A percentile compares a stretch with the other conserved stretches of the same genome.
Conservation (phyloP, 2,329 filamentous ascomycete genomes). For the Tolypocladium album region DNA sequence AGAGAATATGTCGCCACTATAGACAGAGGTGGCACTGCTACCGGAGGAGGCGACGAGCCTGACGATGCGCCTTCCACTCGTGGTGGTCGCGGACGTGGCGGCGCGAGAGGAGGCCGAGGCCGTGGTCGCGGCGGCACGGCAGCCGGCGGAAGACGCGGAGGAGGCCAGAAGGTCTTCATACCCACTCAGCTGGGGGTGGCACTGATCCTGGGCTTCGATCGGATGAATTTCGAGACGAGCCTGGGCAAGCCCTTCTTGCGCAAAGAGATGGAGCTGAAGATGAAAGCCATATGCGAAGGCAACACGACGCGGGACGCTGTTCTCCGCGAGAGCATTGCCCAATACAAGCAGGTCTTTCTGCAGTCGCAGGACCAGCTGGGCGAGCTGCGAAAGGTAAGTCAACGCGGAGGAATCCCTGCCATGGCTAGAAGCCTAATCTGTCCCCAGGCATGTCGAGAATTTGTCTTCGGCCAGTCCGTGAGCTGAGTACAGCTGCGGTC, state of each 20-base stretch:
- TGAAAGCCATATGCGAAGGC: slow-evolving; percentile 94
- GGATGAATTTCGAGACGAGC: slow-evolving; percentile 85
- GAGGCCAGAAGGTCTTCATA: slow-evolving; percentile 72
- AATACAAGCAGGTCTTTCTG: slow-evolving; percentile 79
- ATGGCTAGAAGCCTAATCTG: neutral
- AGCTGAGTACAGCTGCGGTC: neutral
- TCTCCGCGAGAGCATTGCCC: slow-evolving; percentile 70
- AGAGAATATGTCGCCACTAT: slow-evolving; percentile 70
- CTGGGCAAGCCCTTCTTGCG: slow-evolving; percentile 91
- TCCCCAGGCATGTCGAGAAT: slow-evolving; percentile 8
- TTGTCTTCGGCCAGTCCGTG: slow-evolving; percentile 16
- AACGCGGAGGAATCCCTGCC: neutral
- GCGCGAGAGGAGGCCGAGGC: slow-evolving; percentile 27
- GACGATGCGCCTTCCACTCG: slow-evolving; percentile 27
- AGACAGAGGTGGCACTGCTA: slow-evolving; percentile 29
- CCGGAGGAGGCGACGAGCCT: slow-evolving; percentile 25
- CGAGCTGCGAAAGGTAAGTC: slow-evolving; percentile 49
- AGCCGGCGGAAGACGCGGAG: slow-evolving; percentile 27
- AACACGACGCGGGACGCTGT: slow-evolving; percentile 63
- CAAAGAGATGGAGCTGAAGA: slow-evolving; percentile 95
- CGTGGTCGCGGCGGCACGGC: slow-evolving; percentile 28
- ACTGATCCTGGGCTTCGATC: slow-evolving; percentile 87
- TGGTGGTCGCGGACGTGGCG: slow-evolving; percentile 38
- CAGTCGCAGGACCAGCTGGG: slow-evolving; percentile 69
- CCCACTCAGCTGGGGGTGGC: slow-evolving; percentile 87